Base-by-base conservation (phyloP, 176 grass and related monocot genomes). In the Zoysia pacifica region DNA sequence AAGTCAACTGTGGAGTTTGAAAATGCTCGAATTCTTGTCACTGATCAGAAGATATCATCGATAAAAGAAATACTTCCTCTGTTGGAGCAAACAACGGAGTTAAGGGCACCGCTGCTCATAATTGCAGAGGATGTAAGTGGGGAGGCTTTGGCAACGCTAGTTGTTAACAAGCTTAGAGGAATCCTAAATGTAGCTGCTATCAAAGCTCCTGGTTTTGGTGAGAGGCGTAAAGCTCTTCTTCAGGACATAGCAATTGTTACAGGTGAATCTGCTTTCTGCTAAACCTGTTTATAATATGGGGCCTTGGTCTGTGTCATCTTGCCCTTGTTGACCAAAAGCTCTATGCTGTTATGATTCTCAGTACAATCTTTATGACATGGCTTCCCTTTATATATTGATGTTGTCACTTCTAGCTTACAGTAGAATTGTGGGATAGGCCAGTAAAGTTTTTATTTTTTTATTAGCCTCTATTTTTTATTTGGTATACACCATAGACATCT, bases 221-320 rank as follows among this genome's bases (percentile, higher is more conserved):
- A 97, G 75, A 89, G 94, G 65, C 83, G 94, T 45, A 97, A 97
- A 87, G 91, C 94, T 60, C 76, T 94, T 79, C 91, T 97, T 71
- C 91, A 97, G 49, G 94, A 97, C 76, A 97, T 97, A 44, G 94
- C 91, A 77, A 94, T 97, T 69, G 84, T 94, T 74, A 97, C 94
- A 40, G 91, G 94, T 94, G 82, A 90, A 48, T 7, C 73, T 74
- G 70, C 20, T 14, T 54, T 83, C 48, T 62, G 15, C 15, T 52
- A 46, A 49, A 28, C 2, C 69, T n/a, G 38, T 51, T 20, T 70
- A 5, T 28, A 28, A 28, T 28, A 28, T 28, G 28, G 28, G 8
- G 4, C 11, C 43, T 12, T 55, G 18, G 0, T 54, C 45, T 28
- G 28, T 84, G 2, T 60, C 15, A 37, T 65, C 47, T 72, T 20